A percentile compares a stretch with the other conserved stretches of the same genome.
Evolutionary conservation across 768 basidiomycete genomes (phyloP).

Genomic region (Tricholoma terreum): DNA sequence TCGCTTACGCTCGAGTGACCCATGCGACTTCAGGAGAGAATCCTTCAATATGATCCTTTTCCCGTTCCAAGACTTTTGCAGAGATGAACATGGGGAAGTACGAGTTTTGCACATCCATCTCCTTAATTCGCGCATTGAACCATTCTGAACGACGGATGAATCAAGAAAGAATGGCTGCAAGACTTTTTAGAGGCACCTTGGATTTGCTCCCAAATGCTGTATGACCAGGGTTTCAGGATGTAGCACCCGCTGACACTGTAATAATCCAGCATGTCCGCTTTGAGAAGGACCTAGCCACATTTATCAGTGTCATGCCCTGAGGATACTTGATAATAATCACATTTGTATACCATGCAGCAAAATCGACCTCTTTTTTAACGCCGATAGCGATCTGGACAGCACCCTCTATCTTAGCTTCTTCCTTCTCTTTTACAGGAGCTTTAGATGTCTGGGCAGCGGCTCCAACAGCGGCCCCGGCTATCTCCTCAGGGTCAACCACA

Average conservation of each 20-base stretch:
- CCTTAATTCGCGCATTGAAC: slow-evolving; percentile 92
- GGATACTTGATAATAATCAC: slow-evolving; percentile 40
- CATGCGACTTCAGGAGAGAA: slow-evolving; percentile 99
- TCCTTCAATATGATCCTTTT: slow-evolving; percentile 98
- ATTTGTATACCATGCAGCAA: slow-evolving; percentile 91
- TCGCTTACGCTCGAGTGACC: slow-evolving; percentile 76
- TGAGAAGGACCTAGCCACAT: slow-evolving; percentile 76
- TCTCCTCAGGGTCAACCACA: slow-evolving; percentile 67
- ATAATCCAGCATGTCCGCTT: slow-evolving; percentile 99
- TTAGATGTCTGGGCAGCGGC: slow-evolving; percentile 39
- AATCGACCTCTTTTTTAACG: slow-evolving; percentile 94
- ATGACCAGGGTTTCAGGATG: slow-evolving; percentile 97
- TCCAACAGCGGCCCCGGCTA: slow-evolving; percentile 40
- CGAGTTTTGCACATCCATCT: slow-evolving; percentile 92
- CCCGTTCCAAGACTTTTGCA: slow-evolving; percentile 84
- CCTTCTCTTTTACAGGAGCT: slow-evolving; percentile 53
- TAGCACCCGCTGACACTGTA: slow-evolving; percentile 99
- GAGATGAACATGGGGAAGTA: slow-evolving; percentile 99
- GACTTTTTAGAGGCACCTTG: slow-evolving; percentile 53
- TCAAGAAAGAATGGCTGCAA: neutral
- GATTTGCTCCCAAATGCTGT: slow-evolving; percentile 95
- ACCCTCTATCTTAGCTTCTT: slow-evolving; percentile 80
- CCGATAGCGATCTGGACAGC: slow-evolving; percentile 91
- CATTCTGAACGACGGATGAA: slow-evolving; percentile 52
- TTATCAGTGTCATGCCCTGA: slow-evolving; percentile 1